Evolutionary conservation across 164 flowering plant species (phyloP).

Genomic region (Chimonanthus praecox): DNA sequence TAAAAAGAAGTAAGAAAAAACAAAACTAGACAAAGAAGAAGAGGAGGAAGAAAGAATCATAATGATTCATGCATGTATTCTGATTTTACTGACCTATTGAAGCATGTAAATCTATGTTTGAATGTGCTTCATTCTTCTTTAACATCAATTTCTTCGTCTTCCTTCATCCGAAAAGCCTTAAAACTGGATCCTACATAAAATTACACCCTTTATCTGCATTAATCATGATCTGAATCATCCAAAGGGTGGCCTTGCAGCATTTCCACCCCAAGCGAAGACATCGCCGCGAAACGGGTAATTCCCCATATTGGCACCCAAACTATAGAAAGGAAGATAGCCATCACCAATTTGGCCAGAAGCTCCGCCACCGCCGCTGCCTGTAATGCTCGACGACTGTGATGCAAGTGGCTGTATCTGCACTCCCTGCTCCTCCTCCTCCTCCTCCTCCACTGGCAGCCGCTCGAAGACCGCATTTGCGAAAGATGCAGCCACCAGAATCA

Average conservation of each 20-base stretch:
- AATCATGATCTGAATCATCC: constrained; percentile 5
- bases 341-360: constrained; percentile 22
- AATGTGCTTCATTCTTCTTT: not conserved
- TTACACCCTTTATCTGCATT: not conserved
- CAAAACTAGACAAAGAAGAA: not conserved
- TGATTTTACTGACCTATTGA: constrained; percentile 6
- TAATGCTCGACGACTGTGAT: constrained; percentile 43
- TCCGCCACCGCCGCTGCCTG: constrained; percentile 25
- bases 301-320: constrained; percentile 26
- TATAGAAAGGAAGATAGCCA: constrained; percentile 18
- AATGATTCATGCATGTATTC: constrained; percentile 7
- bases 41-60: not conserved
- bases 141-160: not conserved
- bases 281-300: constrained; percentile 32
- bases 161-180: not conserved
- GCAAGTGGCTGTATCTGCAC: constrained; percentile 20
- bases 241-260: constrained; percentile 39
- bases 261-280: constrained; percentile 37
- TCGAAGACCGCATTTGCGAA: constrained; percentile 26
- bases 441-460: constrained; percentile 25
- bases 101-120: not conserved
- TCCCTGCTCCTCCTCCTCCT: not conserved
- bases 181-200: not conserved
- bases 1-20: no score
- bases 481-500: constrained; percentile 25